phyloP scores from a whole-genome alignment of 345 rosid genomes.

The Geranium rotundifolium region DNA sequence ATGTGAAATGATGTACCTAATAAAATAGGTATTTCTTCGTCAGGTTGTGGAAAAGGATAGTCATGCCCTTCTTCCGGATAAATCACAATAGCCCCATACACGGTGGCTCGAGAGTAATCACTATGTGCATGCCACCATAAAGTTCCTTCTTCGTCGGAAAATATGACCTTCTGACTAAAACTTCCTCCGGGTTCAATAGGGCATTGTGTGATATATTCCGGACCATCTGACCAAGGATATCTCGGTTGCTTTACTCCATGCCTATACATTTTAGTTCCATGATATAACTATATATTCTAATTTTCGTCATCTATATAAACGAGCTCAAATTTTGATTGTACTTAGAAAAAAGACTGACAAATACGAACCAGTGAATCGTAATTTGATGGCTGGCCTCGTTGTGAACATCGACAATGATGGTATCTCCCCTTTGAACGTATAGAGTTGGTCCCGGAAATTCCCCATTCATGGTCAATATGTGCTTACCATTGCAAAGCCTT shows the following conservation, averaged over 20 bases:
- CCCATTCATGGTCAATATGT: slow-evolving; percentile 21
- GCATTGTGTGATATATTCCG: slow-evolving; percentile 33
- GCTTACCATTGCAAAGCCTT: slow-evolving; percentile 24
- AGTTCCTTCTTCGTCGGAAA: slow-evolving; percentile 25
- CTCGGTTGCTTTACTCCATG: slow-evolving; percentile 35
- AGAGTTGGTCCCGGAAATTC: slow-evolving; percentile 26
- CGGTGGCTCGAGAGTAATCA: slow-evolving; percentile 26
- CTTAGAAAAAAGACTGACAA: neutral
- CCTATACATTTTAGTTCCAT: slow-evolving; percentile 13
- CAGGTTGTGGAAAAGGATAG: slow-evolving; percentile 25
- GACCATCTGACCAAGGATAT: slow-evolving; percentile 39
- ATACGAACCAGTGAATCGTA: slow-evolving; percentile 26
- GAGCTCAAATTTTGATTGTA: neutral
- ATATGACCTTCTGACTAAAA: slow-evolving; percentile 18
- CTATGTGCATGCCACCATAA: slow-evolving; percentile 9
- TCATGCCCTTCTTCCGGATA: slow-evolving; percentile 15
- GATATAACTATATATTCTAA: too few species aligned
- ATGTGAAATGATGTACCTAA: slow-evolving; percentile 11
- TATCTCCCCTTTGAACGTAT: slow-evolving; percentile 15
- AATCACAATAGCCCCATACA: slow-evolving; percentile 28
- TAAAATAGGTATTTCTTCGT: slow-evolving; percentile 22
- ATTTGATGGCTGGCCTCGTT: slow-evolving; percentile 17
- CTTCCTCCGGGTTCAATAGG: slow-evolving; percentile 22
- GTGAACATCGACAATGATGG: slow-evolving; percentile 17
- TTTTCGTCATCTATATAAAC: too few species aligned